phyloP scores from a whole-genome alignment of 108 stramenopile genomes.

The Cyclostephanos tholiformis region DNA sequence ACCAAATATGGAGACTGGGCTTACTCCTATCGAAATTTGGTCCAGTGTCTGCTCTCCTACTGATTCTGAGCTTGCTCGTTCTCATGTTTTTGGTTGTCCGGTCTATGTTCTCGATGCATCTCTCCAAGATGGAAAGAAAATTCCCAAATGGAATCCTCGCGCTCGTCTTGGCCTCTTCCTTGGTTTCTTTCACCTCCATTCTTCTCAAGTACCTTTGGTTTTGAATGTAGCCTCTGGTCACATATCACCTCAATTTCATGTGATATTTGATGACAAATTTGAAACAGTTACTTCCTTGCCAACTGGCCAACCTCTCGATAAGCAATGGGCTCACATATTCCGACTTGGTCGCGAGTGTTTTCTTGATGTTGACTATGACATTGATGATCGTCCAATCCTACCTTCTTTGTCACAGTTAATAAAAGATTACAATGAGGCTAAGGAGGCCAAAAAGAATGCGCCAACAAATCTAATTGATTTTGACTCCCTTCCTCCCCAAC shows the following conservation, averaged over 20 bases:
- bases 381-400: not conserved
- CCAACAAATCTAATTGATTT: too few species aligned
- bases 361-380: not conserved
- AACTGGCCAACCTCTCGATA: not conserved
- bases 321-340: not conserved
- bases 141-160: slow-evolving; percentile 54
- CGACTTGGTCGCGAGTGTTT: not conserved
- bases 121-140: slow-evolving; percentile 42
- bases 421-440: too few species aligned
- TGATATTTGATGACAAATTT: too few species aligned
- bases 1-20: slow-evolving; percentile 24
- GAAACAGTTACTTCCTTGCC: slow-evolving; percentile 26
- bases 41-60: not conserved
- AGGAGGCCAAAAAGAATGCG: too few species aligned
- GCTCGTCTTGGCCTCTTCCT: slow-evolving; percentile 44
- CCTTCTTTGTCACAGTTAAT: not conserved
- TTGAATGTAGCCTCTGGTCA: slow-evolving; percentile 42
- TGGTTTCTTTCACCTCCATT: slow-evolving; percentile 42
- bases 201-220: slow-evolving; percentile 42
- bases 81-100: slow-evolving; percentile 49
- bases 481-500: too few species aligned
- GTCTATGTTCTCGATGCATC: slow-evolving; percentile 50
- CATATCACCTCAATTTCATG: slow-evolving; percentile 61
- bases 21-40: slow-evolving; percentile 39
- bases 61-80: slow-evolving; percentile 11